Evolutionary conservation across 73 alveolate species (phyloP).

Genomic region (Paramecium sonneborni): DNA sequence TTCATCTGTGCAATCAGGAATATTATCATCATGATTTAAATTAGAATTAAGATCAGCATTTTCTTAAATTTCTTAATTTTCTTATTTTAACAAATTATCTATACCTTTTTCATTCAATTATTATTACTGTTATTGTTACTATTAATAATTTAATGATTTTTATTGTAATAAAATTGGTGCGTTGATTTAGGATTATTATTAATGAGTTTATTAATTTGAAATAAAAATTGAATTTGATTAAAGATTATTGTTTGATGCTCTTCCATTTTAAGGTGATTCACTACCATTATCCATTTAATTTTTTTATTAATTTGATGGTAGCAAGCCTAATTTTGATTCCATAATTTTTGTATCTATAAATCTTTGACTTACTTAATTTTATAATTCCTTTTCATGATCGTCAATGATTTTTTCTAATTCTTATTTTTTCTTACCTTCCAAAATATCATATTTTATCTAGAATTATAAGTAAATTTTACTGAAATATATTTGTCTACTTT

Average conservation of each 20-base stretch:
- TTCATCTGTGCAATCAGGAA: neutral
- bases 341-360: neutral
- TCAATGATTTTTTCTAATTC: neutral
- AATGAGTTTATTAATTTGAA: neutral
- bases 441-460: neutral
- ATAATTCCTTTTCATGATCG: neutral
- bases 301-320: neutral
- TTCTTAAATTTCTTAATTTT: neutral
- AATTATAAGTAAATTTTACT: neutral
- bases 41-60: neutral
- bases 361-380: neutral
- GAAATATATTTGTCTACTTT: neutral
- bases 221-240: neutral
- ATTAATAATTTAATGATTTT: neutral
- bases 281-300: neutral
- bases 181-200: neutral
- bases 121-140: neutral
- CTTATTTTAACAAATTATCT: neutral
- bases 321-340: neutral
- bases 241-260: neutral
- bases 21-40: neutral
- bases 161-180: neutral
- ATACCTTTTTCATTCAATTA: neutral
- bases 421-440: neutral
- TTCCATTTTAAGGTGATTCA: neutral